Evolutionary conservation across 352 stramenopile species (phyloP), one percentile per base, ranked within the genome.

Genomic region (Saprolegnia diclina): DNA sequence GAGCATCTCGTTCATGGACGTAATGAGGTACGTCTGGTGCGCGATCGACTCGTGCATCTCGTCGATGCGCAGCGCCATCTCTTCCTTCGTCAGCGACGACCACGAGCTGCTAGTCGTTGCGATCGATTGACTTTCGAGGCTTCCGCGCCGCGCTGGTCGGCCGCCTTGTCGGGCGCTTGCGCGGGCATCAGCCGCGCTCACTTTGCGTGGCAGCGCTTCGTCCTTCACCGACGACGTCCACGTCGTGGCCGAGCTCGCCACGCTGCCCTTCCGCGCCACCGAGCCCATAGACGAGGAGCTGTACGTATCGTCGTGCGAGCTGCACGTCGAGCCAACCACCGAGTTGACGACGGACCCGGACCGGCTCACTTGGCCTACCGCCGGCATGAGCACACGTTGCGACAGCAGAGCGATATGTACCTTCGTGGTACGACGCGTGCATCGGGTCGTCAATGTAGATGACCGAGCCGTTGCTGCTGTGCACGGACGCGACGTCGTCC

Each of bases 11-110:
- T 21, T 66, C 57, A 66, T 66, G 38, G 57, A 54, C 19, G 40
- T 40, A 4, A 66, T 22, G 7, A 66, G 37, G 19, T 54, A 18
- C 21, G 6, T 52, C 18, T 66, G 57, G 19, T 54, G 18, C 14
- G 57, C 57, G 24, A 66, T 66, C 19, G 57, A 66, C 38, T 54
- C 57, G 42, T 66, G 48, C 57, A 66, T 37, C 21, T 55, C 57
- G 37, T 66, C 57, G 37, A 66, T 66, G 11, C 40, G 40, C 38
- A 24, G 37, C 5, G 57, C 57, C n/a, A 66, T 66, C 29, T 53
- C 37, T 11, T 66, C 42, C 57, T 55, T 66, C 6, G 56, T 46
- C 40, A 32, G 46, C 32, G 56, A 35, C 40, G 56, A 48, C 42
- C 42, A 48, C 42, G 42, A 48, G 42, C 42, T 35, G 29, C 29